phyloP scores from a whole-genome alignment of 108 stramenopile species.

The Stephanodiscus minutulus region DNA sequence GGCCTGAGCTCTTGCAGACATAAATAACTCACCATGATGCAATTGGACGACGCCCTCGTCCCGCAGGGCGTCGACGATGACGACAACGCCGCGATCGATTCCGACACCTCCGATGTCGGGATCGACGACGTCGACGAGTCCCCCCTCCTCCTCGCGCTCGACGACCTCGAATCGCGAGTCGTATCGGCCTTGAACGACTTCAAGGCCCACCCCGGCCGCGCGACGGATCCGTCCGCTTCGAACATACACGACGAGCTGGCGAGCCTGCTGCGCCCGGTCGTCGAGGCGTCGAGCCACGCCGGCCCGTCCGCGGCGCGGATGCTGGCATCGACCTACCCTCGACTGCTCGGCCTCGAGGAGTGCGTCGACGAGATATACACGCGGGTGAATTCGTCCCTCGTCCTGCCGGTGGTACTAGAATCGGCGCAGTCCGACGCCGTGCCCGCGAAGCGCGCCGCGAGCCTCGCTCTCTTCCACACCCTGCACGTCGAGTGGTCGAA shows the following conservation, averaged over 20 bases:
- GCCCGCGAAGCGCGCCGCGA: conserved; percentile 71
- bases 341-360: conserved; percentile 54
- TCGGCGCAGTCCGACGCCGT: conserved; percentile 76
- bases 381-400: conserved; percentile 68
- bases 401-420: conserved; percentile 77
- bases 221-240: conserved; percentile 9
- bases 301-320: conserved; percentile 72
- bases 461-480: conserved; percentile 70
- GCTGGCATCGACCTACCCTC: conserved; percentile 48
- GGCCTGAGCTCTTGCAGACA: no score
- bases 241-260: conserved; percentile 75
- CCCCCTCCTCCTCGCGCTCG: conserved; percentile 73
- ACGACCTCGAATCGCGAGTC: conserved; percentile 78
- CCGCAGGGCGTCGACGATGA: no score
- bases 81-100: conserved; percentile 64
- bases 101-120: conserved; percentile 44
- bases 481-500: conserved; percentile 71
- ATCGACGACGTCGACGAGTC: conserved; percentile 62
- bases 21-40: no score
- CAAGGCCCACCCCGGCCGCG: conserved; percentile 65
- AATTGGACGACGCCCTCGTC: no score
- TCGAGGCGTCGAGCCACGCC: conserved; percentile 83
- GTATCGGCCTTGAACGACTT: conserved; percentile 75
- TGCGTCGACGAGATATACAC: conserved; percentile 78
- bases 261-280: conserved; percentile 66